Conservation (phyloP, 2,329 filamentous ascomycete genomes). For the Ophiostoma montium region DNA sequence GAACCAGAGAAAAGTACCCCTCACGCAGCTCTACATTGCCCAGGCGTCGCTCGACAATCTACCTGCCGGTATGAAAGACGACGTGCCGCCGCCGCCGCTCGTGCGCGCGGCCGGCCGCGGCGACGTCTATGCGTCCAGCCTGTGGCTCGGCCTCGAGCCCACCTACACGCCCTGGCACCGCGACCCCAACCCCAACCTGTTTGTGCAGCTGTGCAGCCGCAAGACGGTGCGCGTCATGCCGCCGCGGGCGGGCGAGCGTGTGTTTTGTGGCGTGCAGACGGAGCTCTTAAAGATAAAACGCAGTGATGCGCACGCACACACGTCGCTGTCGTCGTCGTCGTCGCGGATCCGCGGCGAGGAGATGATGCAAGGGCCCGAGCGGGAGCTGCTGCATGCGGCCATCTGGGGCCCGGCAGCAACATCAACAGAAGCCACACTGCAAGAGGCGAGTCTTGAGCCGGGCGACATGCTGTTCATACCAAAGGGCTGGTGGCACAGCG, state of each 20-base stretch:
- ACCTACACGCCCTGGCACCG: constrained; percentile 84
- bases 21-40: constrained; percentile 61
- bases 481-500: constrained; percentile 76
- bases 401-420: constrained; percentile 44
- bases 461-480: constrained; percentile 71
- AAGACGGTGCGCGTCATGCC: constrained; percentile 63
- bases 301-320: neutral
- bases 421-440: constrained; percentile 14
- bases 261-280: constrained; percentile 44
- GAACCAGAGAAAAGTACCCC: neutral
- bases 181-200: constrained; percentile 89
- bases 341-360: constrained; percentile 57
- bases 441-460: constrained; percentile 41
- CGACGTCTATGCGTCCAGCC: constrained; percentile 72
- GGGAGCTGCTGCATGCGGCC: constrained; percentile 46
- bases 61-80: constrained; percentile 44
- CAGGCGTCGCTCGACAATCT: constrained; percentile 62
- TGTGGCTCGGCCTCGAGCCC: constrained; percentile 79
- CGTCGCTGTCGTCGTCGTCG: constrained; percentile 15
- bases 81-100: constrained; percentile 54
- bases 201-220: constrained; percentile 61
- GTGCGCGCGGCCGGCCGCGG: constrained; percentile 41
- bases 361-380: constrained; percentile 81
- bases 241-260: constrained; percentile 44
- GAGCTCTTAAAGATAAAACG: constrained; percentile 23